Base-by-base conservation (phyloP, 495 filamentous ascomycete genomes). In the Chaetomium fimeti region DNA sequence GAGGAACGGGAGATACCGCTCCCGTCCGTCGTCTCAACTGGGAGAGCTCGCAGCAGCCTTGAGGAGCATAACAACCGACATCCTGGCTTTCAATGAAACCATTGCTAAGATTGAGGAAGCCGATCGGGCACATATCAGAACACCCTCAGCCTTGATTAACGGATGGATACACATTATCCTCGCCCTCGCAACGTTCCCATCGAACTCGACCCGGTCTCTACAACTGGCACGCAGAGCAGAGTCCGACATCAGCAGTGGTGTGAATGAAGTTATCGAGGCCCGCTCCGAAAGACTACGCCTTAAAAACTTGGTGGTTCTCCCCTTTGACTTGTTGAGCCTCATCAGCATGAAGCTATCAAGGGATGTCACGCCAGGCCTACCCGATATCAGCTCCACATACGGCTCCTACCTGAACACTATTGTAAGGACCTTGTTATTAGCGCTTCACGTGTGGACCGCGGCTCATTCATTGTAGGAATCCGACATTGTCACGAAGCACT, bases 291-390 rank as follows among this genome's bases (percentile, higher is more conserved):
- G 24, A 8, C 63, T 58, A 8, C 64, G 70, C 9, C 65, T 74
- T 1, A 71, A 74, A 8, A 72, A 69, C 42, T 68, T 73, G 16
- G 72, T 77, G 9, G 66, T 78, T 47, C 58, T 72, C 20, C 77
- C 78, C 13, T 65, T 71, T 7, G 78, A 79, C 18, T 64, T 77
- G 12, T 66, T 75, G 13, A 66, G 75, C 28, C 64, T 80, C 24
- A 60, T 80, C 0, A 74, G 67, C 47, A 66, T 69, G 40, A 70
- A 71, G 27, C 64, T 79, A 11, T 59, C 69, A n/a, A 67, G 67
- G 25, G 71, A 77, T n/a, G 59, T 74, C 36, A 75, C 68, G 2
- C 67, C 60, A 22, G 53, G 51, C 9, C 61, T 22, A 18, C 53
- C 67, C 9, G 71, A 77, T 57, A 74, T 78, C 28, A 67, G 68